Base-by-base conservation (phyloP, 805 yeast species). In the Saturnispora ahearnii region DNA sequence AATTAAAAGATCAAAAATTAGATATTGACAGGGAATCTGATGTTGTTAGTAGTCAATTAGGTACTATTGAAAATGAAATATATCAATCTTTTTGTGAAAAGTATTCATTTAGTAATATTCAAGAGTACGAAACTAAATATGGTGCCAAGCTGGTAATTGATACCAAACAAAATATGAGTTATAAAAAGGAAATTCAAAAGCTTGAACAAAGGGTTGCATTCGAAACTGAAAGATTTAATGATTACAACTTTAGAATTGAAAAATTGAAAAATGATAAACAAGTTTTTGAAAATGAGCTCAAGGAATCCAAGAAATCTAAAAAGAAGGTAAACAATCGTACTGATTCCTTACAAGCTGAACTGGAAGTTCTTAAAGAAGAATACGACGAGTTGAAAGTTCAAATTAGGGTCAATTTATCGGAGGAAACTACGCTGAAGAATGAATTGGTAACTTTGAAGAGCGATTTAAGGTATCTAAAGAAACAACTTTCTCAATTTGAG, bases 41-140 rank as follows among this genome's bases (percentile, higher is more conserved):
- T 4, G 49, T 53, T 6, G 40, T 58, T 8, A 48, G 53, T 5
- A n/a, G 12, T 1, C 57, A 57, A 37, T 53, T 59, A 29, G 32
- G 31, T 44, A 58, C 44, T 6, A 48, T 81, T 7, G 82, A 80
- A 54, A 55, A 64, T 2, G 60, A 62, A 3, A 64, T 81, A 4
- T 85, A 79, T 59, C 44, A 61, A 9, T 73, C 63, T 0, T 85
- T 89, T 60, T 82, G 90, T 50, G 49, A 60, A 1, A 70, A 65
- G 50, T 66, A 82, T 47, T 79, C 79, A 0, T 78, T 87, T 57
- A 62, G 67, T 7, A 65, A 64, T 53, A 78, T 88, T 37, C 70
- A 73, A 44, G 88, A 83, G 32, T 89, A 84, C 61, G 96, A 89
- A 62, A 70, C 69, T 41, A 70, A 77, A 11, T 85, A 82, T 49